Percentiles rank a stretch among this genome's conserved stretches.
Conservation (phyloP, 2,329 filamentous ascomycete species). For the Colletotrichum nymphaeae region DNA sequence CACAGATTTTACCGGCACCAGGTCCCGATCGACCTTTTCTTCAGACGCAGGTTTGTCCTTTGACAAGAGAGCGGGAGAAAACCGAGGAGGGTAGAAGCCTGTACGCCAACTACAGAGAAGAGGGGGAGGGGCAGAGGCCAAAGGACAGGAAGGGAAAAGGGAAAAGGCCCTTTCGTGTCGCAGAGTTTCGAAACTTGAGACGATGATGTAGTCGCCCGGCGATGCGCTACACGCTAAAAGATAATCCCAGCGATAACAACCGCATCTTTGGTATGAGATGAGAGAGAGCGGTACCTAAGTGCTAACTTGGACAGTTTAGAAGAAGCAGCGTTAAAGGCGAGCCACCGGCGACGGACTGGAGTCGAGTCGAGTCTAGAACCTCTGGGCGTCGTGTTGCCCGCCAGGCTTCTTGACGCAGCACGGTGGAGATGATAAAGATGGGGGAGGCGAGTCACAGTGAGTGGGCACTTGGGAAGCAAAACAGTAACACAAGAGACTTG, state of each 20-base stretch:
- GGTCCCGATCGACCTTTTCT: slow-evolving; percentile 10
- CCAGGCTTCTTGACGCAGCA: background rate
- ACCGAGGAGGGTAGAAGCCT: background rate
- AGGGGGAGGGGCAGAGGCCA: background rate
- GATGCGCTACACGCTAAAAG: slow-evolving; percentile 15
- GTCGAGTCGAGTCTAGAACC: slow-evolving; percentile 15
- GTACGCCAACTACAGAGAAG: background rate
- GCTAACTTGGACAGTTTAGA: background rate
- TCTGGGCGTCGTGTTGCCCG: background rate
- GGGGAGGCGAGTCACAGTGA: background rate
- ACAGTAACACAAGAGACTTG: background rate
- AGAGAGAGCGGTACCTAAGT: background rate
- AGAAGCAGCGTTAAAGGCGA: background rate
- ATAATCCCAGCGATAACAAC: background rate
- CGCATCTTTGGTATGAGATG: background rate
- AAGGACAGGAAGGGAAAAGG: background rate
- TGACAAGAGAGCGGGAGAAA: slow-evolving; percentile 3
- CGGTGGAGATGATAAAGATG: slow-evolving; percentile 3
- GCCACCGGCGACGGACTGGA: background rate
- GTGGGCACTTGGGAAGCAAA: too few species aligned
- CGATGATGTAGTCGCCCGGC: slow-evolving; percentile 13
- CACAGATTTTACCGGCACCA: background rate
- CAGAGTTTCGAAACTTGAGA: slow-evolving; percentile 30
- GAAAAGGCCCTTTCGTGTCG: slow-evolving; percentile 18
- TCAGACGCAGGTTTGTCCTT: background rate